A percentile compares a stretch with the other conserved stretches of the same genome.
phyloP scores from a whole-genome alignment of 257 asterid genomes.

The Anisodus tanguticus region DNA sequence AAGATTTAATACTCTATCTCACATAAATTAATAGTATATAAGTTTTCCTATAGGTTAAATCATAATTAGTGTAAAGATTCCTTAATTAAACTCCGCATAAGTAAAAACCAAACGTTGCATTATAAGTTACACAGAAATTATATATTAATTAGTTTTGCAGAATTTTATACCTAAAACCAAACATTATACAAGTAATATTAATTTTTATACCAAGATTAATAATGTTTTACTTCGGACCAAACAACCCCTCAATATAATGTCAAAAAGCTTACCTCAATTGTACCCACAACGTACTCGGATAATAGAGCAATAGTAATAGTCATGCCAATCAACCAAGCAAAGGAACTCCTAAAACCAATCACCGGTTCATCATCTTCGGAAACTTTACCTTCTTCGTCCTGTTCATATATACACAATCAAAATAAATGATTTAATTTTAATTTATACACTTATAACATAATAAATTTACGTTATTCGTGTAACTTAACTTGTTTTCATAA shows the following conservation, averaged over 20 bases:
- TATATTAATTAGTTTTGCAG: no score
- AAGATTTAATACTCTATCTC: no score
- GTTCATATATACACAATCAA: not conserved
- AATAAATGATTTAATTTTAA: not conserved
- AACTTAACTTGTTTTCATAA: not conserved
- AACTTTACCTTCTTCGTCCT: constrained; percentile 30
- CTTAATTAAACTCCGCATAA: no score
- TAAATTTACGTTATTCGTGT: no score
- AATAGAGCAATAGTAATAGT: constrained; percentile 43
- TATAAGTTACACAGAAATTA: no score
- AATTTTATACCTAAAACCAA: no score
- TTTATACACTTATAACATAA: not conserved
- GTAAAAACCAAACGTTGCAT: no score
- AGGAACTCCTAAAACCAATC: constrained; percentile 51
- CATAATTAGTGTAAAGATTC: no score
- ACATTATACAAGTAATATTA: no score
- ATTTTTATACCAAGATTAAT: no score
- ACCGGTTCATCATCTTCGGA: constrained; percentile 41
- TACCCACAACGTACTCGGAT: constrained; percentile 54
- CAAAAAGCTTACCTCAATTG: constrained; percentile 47
- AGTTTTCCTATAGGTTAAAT: no score
- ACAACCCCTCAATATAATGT: not conserved
- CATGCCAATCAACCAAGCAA: constrained; percentile 48
- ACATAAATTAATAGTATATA: no score
- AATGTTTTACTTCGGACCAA: not conserved